Conservation (phyloP, 2,329 filamentous ascomycete species). For the Raffaelea albimanens region DNA sequence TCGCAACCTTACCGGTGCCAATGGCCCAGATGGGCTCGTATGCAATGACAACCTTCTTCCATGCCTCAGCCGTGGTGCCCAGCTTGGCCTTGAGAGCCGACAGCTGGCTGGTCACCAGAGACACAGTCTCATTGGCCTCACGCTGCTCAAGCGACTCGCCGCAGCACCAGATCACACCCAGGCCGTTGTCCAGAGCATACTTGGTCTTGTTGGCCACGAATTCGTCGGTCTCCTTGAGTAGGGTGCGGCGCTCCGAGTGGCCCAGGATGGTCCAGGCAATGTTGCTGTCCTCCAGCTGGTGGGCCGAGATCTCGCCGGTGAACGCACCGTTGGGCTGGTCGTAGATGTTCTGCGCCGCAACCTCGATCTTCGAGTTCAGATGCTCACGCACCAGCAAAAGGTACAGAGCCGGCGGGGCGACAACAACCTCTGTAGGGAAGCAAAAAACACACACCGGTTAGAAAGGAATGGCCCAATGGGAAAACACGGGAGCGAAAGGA, state of each 20-base stretch:
- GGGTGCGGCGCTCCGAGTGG: conserved; percentile 88
- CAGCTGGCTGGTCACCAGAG: conserved; percentile 78
- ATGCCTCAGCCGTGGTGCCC: conserved; percentile 48
- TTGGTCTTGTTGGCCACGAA: conserved; percentile 92
- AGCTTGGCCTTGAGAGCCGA: conserved; percentile 64
- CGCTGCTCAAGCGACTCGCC: conserved; percentile 92
- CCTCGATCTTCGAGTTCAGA: conserved; percentile 66
- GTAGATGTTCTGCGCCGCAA: conserved; percentile 84
- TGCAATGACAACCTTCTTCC: conserved; percentile 89
- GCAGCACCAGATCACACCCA: conserved; percentile 93
- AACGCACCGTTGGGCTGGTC: neutral
- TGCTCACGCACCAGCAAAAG: conserved; percentile 77
- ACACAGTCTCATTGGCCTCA: conserved; percentile 75
- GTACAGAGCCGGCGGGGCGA: conserved; percentile 85
- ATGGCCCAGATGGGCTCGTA: conserved; percentile 99
- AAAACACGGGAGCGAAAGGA: neutral
- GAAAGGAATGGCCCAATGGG: neutral
- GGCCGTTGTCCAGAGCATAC: conserved; percentile 74
- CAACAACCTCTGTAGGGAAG: conserved; percentile 67
- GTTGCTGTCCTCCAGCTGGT: conserved; percentile 80
- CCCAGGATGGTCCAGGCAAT: conserved; percentile 88
- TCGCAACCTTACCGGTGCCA: conserved; percentile 89
- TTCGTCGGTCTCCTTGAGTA: conserved; percentile 77
- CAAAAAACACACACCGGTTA: neutral
- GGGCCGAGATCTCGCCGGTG: conserved; percentile 51